phyloP scores from a whole-genome alignment of 192 early-diverging fungal species.

The Podila horticola region DNA sequence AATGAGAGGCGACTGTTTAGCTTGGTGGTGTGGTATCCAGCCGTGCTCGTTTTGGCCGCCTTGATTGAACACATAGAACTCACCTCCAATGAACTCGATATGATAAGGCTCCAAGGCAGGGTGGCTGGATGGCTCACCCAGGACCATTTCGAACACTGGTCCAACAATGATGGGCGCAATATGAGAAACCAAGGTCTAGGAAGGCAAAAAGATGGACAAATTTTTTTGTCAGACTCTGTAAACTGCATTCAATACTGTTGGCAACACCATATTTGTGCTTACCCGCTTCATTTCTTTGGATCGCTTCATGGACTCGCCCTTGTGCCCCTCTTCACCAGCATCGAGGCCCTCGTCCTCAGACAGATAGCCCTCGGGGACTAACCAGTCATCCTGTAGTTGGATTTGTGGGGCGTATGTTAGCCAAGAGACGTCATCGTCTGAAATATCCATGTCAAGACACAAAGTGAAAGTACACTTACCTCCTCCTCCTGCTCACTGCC shows the following conservation, averaged over 20 bases:
- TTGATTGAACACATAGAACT: not conserved
- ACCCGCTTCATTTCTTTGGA: slow-evolving; percentile 38
- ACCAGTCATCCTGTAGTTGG: slow-evolving; percentile 72
- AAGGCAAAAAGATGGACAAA: not conserved
- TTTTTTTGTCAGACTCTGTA: not conserved
- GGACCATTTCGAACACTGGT: slow-evolving; percentile 40
- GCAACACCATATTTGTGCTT: not conserved
- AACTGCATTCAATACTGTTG: too few species aligned
- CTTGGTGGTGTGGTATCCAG: too few species aligned
- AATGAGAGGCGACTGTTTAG: not conserved
- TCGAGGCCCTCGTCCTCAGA: slow-evolving; percentile 78
- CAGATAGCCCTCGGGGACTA: slow-evolving; percentile 89
- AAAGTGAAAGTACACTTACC: slow-evolving; percentile 7
- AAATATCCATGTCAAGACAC: not conserved
- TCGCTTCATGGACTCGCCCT: slow-evolving; percentile 15
- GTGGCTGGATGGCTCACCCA: slow-evolving; percentile 36
- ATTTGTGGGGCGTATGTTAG: not conserved
- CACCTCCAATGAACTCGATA: slow-evolving; percentile 48
- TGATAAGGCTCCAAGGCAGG: slow-evolving; percentile 44
- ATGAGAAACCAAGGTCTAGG: slow-evolving; percentile 17
- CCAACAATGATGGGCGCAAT: slow-evolving; percentile 40
- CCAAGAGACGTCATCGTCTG: not conserved
- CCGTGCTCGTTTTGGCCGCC: too few species aligned
- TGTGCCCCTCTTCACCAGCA: slow-evolving; percentile 42
- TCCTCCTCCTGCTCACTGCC: slow-evolving; percentile 69